Evolutionary conservation across 805 yeast genomes (phyloP).

Genomic region (Lachancea sp.): DNA sequence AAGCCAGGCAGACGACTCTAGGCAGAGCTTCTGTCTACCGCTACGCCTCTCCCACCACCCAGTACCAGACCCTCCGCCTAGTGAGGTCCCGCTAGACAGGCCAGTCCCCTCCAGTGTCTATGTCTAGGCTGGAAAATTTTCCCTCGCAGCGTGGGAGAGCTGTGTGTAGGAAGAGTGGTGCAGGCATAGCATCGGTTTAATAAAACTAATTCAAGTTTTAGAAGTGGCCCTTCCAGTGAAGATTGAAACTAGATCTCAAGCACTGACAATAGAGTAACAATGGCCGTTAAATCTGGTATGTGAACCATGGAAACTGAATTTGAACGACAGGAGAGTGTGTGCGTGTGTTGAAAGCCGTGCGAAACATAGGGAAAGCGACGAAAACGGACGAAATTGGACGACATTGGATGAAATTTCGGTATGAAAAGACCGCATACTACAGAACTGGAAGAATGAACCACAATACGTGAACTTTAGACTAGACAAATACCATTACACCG

Average conservation of each 20-base stretch:
- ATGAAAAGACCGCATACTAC: no score
- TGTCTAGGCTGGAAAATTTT: slow-evolving; percentile 6
- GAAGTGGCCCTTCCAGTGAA: background rate
- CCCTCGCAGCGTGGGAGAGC: background rate
- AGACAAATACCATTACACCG: no score
- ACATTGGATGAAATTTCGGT: no score
- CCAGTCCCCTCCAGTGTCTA: background rate
- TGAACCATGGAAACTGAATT: slow-evolving; percentile 7
- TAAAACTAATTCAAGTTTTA: slow-evolving; percentile 4
- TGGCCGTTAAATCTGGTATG: slow-evolving; percentile 54
- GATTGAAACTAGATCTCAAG: slow-evolving; percentile 2
- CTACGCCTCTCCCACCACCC: background rate
- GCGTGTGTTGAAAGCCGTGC: background rate
- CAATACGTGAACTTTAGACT: no score
- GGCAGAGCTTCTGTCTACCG: background rate
- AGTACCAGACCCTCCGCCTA: background rate
- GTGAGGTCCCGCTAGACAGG: background rate
- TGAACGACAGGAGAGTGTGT: background rate
- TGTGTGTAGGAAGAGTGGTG: no score
- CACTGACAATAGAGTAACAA: slow-evolving; percentile 23
- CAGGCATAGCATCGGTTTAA: slow-evolving; percentile 2
- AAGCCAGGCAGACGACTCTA: background rate
- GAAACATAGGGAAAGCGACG: background rate
- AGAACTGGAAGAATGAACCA: no score
- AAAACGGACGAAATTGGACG: background rate